These are phyloP conservation scores for Asparagopsis taxiformis DNA, from an alignment of 31 red algal genomes.

Conservation along the genomic window DNA sequence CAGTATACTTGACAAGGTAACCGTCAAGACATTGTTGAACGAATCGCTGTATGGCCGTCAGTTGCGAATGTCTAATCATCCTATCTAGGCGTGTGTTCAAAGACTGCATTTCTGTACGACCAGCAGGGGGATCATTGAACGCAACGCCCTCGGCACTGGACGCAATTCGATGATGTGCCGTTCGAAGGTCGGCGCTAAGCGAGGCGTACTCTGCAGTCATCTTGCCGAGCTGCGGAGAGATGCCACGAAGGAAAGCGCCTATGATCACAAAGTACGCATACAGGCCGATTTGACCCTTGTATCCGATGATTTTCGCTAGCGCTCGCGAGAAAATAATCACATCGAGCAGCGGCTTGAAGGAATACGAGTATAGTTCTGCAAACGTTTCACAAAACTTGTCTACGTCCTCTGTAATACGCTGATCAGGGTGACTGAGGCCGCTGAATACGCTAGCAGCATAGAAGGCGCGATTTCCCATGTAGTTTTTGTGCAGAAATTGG, in stretches of 20 bases:
- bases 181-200: conserved; percentile 65
- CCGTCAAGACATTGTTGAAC: conserved; percentile 79
- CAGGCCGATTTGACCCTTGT: conserved; percentile 70
- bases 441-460: conserved; percentile 73
- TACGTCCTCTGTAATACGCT: conserved; percentile 89
- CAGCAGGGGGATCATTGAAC: conserved; percentile 83
- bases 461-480: conserved; percentile 71
- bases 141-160: conserved; percentile 81
- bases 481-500: conserved; percentile 56
- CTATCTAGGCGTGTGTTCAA: conserved; percentile 65
- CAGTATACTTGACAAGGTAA: conserved; percentile 84
- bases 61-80: conserved; percentile 61
- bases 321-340: conserved; percentile 78
- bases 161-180: conserved; percentile 64
- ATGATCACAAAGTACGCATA: conserved; percentile 79
- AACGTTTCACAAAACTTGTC: conserved; percentile 86
- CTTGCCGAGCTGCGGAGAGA: conserved; percentile 76
- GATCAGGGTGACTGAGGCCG: conserved; percentile 73
- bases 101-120: conserved; percentile 62
- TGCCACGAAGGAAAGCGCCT: conserved; percentile 39
- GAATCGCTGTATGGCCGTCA: conserved; percentile 75
- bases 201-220: conserved; percentile 81
- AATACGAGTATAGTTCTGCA: conserved; percentile 86
- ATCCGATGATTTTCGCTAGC: conserved; percentile 74
- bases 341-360: conserved; percentile 89